Base-by-base conservation (phyloP, 2,329 filamentous ascomycete genomes). In the Nemania sp. region DNA sequence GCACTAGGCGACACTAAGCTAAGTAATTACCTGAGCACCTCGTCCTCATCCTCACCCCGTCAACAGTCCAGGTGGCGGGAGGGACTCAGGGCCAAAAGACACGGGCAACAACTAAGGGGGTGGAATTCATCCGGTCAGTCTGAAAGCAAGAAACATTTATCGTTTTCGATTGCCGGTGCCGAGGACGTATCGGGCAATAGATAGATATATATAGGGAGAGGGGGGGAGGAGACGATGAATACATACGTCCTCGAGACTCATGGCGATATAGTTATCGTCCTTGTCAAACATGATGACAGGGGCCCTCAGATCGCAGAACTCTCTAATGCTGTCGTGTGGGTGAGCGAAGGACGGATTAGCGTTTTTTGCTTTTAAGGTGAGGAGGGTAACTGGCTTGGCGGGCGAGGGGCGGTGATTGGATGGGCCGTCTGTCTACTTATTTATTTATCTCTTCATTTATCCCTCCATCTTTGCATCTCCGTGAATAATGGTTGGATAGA, bases 211-310 rank as follows among this genome's bases (percentile, higher is more conserved):
- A n/a, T n/a, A n/a, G n/a, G n/a, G n/a, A n/a, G n/a, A 25, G 21
- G 37, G 4, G 17, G 17, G 17, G n/a, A n/a, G 42, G 29, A 70
- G 80, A n/a, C n/a, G n/a, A n/a, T n/a, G n/a, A n/a, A n/a, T n/a
- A n/a, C 70, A 4, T 72, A 88, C 86, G 78, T 91, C 82, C 65
- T 87, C 86, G 58, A 96, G 78, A 21, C 81, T 89, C 77, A 87
- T 80, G 21, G 91, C 85, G n/a, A 86, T 80, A 69, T 83, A 92
- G 62, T 88, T 84, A 2, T 88, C 89, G 64, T 92, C 84, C 74
- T 88, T 89, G 75, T 96, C 92, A 76, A 96, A 96, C 94, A 98
- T 96, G 74, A 97, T 87, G 58, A 99, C 84, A 0, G 92, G 94
- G 60, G 85, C 87, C 5, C 81, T 78, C n/a, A 87, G 72, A 6